Evolutionary conservation across 2,329 filamentous ascomycete genomes (phyloP), one percentile per base, ranked within the genome.

Genomic region (Fusarium drepaniforme): DNA sequence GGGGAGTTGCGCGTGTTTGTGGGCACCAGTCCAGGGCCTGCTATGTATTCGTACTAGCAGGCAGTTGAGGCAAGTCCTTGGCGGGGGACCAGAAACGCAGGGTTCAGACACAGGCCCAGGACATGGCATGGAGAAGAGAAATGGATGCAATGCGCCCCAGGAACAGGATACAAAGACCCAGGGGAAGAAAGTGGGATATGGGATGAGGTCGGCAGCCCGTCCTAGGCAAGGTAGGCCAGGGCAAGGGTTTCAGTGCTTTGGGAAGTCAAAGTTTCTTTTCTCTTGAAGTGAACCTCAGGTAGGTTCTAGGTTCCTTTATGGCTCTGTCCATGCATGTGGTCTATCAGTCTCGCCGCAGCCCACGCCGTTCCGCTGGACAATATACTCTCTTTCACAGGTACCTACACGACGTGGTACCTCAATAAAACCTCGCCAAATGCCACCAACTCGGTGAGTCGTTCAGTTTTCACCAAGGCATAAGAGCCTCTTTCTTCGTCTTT

Each of bases 61-160:
- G 59, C 68, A 71, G 69, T 67, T 61, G 40, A 68, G 57, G 59
- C n/a, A 60, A 64, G 71, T 66, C 67, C 42, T 71, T 70, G 58
- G 49, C 49, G 49, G 67, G 67, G 71, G 51, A 63, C 72, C 51
- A 57, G 33, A 57, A 9, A 58, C 49, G 40, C 67, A 77, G 73
- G 76, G 76, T 76, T 75, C 66, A 58, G 75, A 70, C 61, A 67
- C 59, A 72, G 70, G 73, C 67, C 71, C 71, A 76, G 76, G 73
- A 77, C 75, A 68, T 66, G 67, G 61, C 51, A 71, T 67, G 67
- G 56, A 67, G 46, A 46, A 21, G 23, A 42, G 44, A 66, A 58
- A 64, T 23, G n/a, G 21, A 44, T 23, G 38, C 18, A n/a, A 42
- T 62, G 59, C 58, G 61, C 69, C 63, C 67, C 63, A 60, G 70